These are phyloP conservation scores for Plasmodium fragile DNA, from an alignment of 169 alveolate genomes.

Conservation along the genomic window DNA sequence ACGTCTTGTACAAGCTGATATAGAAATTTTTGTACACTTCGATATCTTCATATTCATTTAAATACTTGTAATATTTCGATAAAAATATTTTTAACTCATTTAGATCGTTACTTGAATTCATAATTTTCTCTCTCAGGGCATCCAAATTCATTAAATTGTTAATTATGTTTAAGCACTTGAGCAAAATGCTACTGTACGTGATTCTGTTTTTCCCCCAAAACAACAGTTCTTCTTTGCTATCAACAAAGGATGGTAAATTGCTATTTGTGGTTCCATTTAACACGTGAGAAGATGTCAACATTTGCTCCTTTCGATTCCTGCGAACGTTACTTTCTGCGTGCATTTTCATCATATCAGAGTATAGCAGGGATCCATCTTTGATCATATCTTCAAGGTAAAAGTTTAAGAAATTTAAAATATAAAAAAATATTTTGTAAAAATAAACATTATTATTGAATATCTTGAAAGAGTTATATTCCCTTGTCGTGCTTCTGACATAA, in stretches of 20 bases:
- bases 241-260: constrained; percentile 32
- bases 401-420: constrained; percentile 65
- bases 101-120: constrained; percentile 74
- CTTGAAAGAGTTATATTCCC: constrained; percentile 46
- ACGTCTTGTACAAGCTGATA: constrained; percentile 69
- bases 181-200: constrained; percentile 60
- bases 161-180: constrained; percentile 63
- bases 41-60: constrained; percentile 76
- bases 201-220: constrained; percentile 67
- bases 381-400: constrained; percentile 76
- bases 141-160: constrained; percentile 76
- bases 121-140: constrained; percentile 68
- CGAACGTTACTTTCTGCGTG: constrained; percentile 72
- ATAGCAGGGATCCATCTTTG: constrained; percentile 64
- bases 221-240: constrained; percentile 64
- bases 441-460: constrained; percentile 52
- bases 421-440: constrained; percentile 71
- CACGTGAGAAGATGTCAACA: constrained; percentile 47
- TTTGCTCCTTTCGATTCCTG: constrained; percentile 69
- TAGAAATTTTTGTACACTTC: constrained; percentile 76
- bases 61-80: constrained; percentile 73
- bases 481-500: constrained; percentile 41
- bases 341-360: constrained; percentile 74
- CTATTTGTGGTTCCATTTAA: constrained; percentile 56
- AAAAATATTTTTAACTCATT: constrained; percentile 76